A percentile compares a stretch with the other conserved stretches of the same genome.
Evolutionary conservation across 139 green algal genomes (phyloP).

Genomic region (Tetradesmus lagerheimii): DNA sequence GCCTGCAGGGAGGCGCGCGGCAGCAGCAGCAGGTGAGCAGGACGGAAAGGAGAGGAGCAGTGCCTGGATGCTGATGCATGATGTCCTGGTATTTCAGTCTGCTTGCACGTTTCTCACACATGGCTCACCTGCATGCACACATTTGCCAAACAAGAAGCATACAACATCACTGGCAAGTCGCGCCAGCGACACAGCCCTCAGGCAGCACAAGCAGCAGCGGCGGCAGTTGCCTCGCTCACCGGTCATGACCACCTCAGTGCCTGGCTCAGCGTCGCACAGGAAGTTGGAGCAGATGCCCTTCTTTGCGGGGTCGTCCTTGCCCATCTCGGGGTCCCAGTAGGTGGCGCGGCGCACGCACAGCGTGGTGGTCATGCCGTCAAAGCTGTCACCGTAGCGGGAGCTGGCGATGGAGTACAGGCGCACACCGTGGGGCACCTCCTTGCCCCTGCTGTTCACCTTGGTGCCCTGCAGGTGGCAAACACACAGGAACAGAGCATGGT

Average conservation of each 20-base stretch:
- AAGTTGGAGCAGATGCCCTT: constrained; percentile 99
- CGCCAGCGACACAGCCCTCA: not conserved
- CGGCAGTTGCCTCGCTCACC: constrained; percentile 59
- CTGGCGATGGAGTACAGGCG: constrained; percentile 99
- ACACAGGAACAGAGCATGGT: not conserved
- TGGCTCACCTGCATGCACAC: no score
- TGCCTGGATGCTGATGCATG: no score
- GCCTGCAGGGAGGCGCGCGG: constrained; percentile 75
- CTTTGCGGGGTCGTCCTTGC: constrained; percentile 95
- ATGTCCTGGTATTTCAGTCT: no score
- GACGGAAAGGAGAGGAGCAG: not conserved
- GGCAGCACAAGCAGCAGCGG: not conserved
- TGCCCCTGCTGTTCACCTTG: constrained; percentile 96
- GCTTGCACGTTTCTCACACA: no score
- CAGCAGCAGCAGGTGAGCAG: not conserved
- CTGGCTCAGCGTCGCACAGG: constrained; percentile 95
- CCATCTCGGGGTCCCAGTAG: constrained; percentile 91
- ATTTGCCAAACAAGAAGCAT: no score
- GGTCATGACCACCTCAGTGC: constrained; percentile 96
- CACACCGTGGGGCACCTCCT: constrained; percentile 93
- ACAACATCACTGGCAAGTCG: not conserved
- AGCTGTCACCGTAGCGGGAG: constrained; percentile 96
- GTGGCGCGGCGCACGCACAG: constrained; percentile 97
- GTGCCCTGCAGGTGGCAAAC: constrained; percentile 74
- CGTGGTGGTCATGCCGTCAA: constrained; percentile 95